Conservation (phyloP, 1,284 basidiomycete species). For the Coniferiporia weirii region DNA sequence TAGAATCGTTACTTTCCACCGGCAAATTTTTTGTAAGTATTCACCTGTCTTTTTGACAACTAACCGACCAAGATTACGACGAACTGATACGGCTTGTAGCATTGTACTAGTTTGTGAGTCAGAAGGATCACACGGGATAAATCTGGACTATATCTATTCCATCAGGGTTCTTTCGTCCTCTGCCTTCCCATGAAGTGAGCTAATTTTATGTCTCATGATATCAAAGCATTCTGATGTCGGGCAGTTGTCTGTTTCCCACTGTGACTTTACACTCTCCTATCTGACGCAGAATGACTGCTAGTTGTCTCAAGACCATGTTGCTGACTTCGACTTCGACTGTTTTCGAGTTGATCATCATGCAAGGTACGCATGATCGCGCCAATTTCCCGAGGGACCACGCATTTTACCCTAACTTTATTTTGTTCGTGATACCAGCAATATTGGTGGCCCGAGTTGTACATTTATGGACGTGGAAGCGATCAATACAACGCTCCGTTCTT, state of each 20-base stretch:
- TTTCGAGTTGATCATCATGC: slow-evolving; percentile 15
- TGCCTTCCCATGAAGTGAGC: slow-evolving; percentile 7
- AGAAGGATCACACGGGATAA: too few relatives aligned
- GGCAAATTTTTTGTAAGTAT: slow-evolving; percentile 11
- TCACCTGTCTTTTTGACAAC: not conserved
- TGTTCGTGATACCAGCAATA: slow-evolving; percentile 2
- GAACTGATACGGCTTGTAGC: not conserved
- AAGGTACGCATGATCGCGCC: slow-evolving; percentile 1
- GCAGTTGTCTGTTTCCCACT: slow-evolving; percentile 10
- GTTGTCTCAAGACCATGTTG: slow-evolving; percentile 9
- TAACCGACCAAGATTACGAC: not conserved
- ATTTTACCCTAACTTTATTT: not conserved
- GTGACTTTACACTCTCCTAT: not conserved
- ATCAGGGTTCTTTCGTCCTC: slow-evolving; percentile 10
- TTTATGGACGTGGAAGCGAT: slow-evolving; percentile 11
- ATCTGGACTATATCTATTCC: too few relatives aligned
- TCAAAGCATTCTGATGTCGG: not conserved
- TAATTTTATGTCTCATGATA: too few relatives aligned
- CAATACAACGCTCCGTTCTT: slow-evolving; percentile 5
- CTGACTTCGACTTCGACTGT: slow-evolving; percentile 9
- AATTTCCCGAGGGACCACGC: not conserved
- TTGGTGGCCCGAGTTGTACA: slow-evolving; percentile 12
- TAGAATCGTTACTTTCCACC: slow-evolving; percentile 17
- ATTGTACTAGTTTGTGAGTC: slow-evolving; percentile 12
- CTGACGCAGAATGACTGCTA: not conserved